Conservation (phyloP, 257 asterid species). For the Lycium ferocissimum region DNA sequence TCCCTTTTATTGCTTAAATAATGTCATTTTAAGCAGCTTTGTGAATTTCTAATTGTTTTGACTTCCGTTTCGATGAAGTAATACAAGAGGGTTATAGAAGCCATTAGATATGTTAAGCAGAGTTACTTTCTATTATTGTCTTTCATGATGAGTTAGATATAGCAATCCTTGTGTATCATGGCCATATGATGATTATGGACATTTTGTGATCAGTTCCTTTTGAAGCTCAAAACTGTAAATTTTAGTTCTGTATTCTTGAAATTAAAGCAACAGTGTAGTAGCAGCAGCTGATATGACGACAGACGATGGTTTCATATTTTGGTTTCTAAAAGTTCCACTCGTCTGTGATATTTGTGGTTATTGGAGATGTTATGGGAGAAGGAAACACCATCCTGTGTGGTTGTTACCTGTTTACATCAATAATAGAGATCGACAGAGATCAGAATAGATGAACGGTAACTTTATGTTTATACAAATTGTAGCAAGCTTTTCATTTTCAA, state of each 20-base stretch:
- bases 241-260: not conserved
- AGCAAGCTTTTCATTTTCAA: not conserved
- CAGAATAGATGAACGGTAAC: constrained; percentile 55
- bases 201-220: not conserved
- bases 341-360: constrained; percentile 56
- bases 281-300: not conserved
- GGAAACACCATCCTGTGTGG: constrained; percentile 66
- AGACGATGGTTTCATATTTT: constrained; percentile 42
- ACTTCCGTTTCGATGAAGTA: not conserved
- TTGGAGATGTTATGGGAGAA: constrained; percentile 84
- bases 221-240: constrained; percentile 5
- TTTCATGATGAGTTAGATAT: not conserved
- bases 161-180: not conserved
- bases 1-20: not conserved
- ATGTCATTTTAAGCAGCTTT: not conserved
- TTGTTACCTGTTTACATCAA: constrained; percentile 70
- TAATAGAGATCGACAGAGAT: constrained; percentile 73
- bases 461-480: not conserved
- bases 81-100: not conserved
- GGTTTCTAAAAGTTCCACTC: too few relatives aligned
- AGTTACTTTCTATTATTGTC: not conserved
- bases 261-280: not conserved
- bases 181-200: not conserved
- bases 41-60: not conserved
- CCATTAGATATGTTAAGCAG: not conserved